Evolutionary conservation across 2,329 filamentous ascomycete genomes (phyloP), one percentile per base, ranked within the genome.

Genomic region (Stagonosporopsis vannaccii): DNA sequence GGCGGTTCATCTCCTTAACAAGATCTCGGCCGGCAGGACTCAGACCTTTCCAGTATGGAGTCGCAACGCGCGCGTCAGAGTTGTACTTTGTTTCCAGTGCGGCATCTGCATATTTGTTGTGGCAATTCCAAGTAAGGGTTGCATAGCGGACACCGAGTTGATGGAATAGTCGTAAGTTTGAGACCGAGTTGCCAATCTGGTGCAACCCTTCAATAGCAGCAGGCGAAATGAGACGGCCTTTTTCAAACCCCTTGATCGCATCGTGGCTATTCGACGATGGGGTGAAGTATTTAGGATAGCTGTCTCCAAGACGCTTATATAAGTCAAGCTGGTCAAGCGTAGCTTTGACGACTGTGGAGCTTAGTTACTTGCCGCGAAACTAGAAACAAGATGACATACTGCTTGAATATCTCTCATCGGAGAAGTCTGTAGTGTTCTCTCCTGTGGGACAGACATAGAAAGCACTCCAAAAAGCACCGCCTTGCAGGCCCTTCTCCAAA

Each of bases 381-480:
- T 4, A 6, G 25, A 8, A n/a, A 2, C 13, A 32, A 33, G 1
- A 2, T 30, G 19, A 68, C 83, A 72, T 77, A 90, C 88, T 88
- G 7, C 82, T 75, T 6, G 84, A 85, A 70, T 93, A 93, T 68
- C 87, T 90, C 49, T 82, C 84, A 67, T 92, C 84, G 0, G 89
- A 90, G 69, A 91, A 92, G 75, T 96, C 87, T 4, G 83, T 83
- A 42, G 85, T 86, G 67, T 94, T 86, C 25, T 42, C 58, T 6
- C 69, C 69, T 12, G 55, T 22, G 0, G 93, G 92, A 70, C 93
- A 97, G 0, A 85, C 85, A 36, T 90, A 86, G 68, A 84, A 98
- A 9, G 95, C 91, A 71, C 89, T 93, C 94, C 93, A 97, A 74
- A 97, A 97, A n/a, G 90, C 88, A 51, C 92, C 94, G 35, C 92